These are phyloP conservation scores for Hypoxylon sp. DNA, from an alignment of 2,329 filamentous ascomycete genomes.

Conservation along the genomic window DNA sequence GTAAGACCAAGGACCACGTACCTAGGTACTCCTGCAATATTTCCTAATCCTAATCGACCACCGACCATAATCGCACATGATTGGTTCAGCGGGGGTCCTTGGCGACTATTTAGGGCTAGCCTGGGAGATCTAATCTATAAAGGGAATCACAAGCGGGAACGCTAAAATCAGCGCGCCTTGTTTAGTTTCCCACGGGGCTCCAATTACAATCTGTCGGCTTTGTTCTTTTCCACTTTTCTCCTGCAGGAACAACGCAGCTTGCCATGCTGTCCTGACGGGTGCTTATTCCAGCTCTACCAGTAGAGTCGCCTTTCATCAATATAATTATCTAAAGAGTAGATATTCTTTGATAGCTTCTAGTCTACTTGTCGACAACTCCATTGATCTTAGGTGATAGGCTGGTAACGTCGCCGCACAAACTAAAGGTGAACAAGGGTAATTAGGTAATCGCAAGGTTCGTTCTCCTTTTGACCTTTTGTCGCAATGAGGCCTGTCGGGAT, in stretches of 20 bases:
- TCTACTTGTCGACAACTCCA: conserved; percentile 4
- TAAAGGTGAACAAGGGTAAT: conserved; percentile 7
- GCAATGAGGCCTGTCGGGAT: conserved; percentile 14
- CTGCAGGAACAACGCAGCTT: conserved; percentile 42
- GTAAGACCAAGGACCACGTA: conserved; percentile 17
- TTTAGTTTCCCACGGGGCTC: conserved; percentile 12
- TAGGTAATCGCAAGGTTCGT: not conserved
- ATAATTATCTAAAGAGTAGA: conserved; percentile 23
- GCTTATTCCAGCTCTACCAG: conserved; percentile 9
- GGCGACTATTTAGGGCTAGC: conserved; percentile 20
- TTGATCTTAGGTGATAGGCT: not conserved
- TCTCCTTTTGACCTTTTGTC: conserved; percentile 34
- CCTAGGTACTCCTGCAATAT: conserved; percentile 23
- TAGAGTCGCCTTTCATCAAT: conserved; percentile 11
- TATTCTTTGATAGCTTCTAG: conserved; percentile 2
- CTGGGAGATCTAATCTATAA: conserved; percentile 33
- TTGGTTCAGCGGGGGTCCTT: conserved; percentile 19
- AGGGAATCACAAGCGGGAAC: conserved; percentile 15
- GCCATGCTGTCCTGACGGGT: conserved; percentile 25
- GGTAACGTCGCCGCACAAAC: conserved; percentile 12
- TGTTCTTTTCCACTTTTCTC: conserved; percentile 28
- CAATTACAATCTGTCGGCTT: not conserved
- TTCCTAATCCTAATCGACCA: conserved; percentile 22
- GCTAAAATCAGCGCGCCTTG: conserved; percentile 16
- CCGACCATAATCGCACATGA: conserved; percentile 15